Conservation (phyloP, 192 early-diverging fungal species). For the Backusella macrospora region DNA sequence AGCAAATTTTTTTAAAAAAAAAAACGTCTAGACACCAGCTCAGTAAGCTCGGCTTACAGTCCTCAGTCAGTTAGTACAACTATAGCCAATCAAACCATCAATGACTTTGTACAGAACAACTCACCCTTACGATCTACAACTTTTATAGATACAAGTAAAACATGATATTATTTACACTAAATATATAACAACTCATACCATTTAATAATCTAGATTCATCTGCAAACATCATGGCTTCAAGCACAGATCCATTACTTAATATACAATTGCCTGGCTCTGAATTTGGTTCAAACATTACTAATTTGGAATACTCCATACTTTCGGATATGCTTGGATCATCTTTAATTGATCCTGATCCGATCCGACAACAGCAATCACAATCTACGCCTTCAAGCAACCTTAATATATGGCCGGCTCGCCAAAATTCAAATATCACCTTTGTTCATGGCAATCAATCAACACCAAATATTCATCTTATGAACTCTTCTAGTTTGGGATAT, state of each 20-base stretch:
- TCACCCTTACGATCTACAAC: neutral
- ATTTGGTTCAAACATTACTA: conserved; percentile 89
- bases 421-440: neutral
- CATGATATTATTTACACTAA: neutral
- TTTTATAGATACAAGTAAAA: conserved; percentile 20
- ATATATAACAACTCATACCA: neutral
- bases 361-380: neutral
- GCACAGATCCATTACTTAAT: neutral
- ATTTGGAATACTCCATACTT: conserved; percentile 87
- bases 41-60: neutral
- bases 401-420: conserved; percentile 1
- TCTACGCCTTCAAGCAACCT: neutral
- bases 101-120: neutral
- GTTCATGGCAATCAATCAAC: neutral
- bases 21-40: neutral
- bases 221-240: neutral
- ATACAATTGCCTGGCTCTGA: conserved; percentile 47
- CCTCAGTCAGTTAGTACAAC: neutral
- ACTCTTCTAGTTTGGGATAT: neutral
- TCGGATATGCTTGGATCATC: conserved; percentile 85
- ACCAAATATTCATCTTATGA: neutral
- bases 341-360: conserved; percentile 20
- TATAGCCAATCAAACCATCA: neutral
- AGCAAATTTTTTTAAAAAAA: neutral
- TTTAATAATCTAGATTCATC: neutral